Conservation (phyloP, 208 protist genomes). For the Willaertia magna region DNA sequence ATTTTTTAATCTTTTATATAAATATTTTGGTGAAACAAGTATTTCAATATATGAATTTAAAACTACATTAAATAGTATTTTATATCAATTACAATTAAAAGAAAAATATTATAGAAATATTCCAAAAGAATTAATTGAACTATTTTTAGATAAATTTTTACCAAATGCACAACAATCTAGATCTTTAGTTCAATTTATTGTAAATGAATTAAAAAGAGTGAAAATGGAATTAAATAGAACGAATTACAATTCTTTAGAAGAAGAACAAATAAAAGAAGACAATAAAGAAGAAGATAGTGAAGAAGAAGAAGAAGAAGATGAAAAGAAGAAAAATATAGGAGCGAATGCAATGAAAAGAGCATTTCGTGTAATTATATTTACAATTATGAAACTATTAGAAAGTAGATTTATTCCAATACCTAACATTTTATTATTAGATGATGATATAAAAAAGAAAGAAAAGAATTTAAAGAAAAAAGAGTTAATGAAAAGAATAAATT, state of each 20-base stretch:
- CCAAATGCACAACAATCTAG: not conserved
- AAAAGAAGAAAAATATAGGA: not conserved
- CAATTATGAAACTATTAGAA: not conserved
- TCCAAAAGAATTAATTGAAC: not conserved
- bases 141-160: not conserved
- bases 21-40: not conserved
- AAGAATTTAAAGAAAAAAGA: not conserved
- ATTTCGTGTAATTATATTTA: not conserved
- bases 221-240: too few species aligned
- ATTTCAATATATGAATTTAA: not conserved
- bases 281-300: not conserved
- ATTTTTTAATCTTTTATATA: not conserved
- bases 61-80: not conserved
- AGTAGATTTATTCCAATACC: not conserved
- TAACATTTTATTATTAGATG: not conserved
- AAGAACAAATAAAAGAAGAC: too few species aligned
- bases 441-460: not conserved
- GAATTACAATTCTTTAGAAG: too few species aligned
- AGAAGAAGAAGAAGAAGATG: not conserved
- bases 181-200: not conserved
- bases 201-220: not conserved
- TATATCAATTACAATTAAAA: not conserved
- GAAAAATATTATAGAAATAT: not conserved
- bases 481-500: not conserved
- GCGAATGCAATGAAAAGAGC: not conserved